Conservation (phyloP, 169 alveolate species). For the Cryptosporidium parvum region DNA sequence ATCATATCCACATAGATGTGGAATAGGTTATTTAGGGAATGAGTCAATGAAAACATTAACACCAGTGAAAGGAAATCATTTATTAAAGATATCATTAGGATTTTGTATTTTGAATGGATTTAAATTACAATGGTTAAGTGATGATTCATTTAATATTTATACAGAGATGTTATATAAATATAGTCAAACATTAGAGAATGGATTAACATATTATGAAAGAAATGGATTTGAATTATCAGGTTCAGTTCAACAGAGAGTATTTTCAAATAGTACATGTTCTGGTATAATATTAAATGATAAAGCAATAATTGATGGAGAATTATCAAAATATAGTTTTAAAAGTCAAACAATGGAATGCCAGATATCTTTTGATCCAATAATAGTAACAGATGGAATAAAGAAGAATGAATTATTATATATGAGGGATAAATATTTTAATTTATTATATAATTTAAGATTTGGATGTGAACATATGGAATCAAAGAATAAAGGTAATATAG, state of each 20-base stretch:
- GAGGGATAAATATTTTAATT: constrained; percentile 69
- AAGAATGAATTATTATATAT: constrained; percentile 57
- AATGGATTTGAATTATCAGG: constrained; percentile 79
- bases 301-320: background rate
- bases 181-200: constrained; percentile 78
- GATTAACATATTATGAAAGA: constrained; percentile 79
- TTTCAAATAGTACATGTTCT: constrained; percentile 78
- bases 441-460: constrained; percentile 77
- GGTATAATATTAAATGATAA: constrained; percentile 76
- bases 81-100: constrained; percentile 78
- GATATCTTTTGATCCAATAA: constrained; percentile 38
- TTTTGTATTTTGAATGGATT: constrained; percentile 80
- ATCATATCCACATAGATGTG: constrained; percentile 81
- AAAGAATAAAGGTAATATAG: constrained; percentile 23
- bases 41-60: constrained; percentile 74
- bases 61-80: constrained; percentile 75
- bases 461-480: constrained; percentile 76
- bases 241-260: constrained; percentile 76
- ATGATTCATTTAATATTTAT: constrained; percentile 79
- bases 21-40: constrained; percentile 80
- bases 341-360: constrained; percentile 26
- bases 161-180: constrained; percentile 78
- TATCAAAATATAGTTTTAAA: background rate
- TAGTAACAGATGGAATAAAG: constrained; percentile 52
- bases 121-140: constrained; percentile 80